These are phyloP conservation scores for Dipteronia sinensis DNA, from an alignment of 345 rosid genomes.

Conservation along the genomic window DNA sequence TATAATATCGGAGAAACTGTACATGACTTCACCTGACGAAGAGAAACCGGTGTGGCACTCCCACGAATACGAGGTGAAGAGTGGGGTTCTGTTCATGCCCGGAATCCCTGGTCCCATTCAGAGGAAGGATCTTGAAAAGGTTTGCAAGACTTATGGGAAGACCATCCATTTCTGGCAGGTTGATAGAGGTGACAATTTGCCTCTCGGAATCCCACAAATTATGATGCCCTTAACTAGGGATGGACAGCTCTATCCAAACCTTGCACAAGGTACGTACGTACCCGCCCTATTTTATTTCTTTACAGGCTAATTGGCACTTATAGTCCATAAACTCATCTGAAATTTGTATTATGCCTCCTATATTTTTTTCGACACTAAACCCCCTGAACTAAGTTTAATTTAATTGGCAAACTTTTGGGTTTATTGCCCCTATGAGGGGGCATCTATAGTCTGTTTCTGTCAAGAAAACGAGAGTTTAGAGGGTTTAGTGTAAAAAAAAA, in stretches of 20 bases:
- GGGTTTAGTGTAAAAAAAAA: too few relatives aligned
- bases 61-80: conserved; percentile 81
- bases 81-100: conserved; percentile 77
- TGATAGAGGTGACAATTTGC: conserved; percentile 70
- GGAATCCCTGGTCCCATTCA: conserved; percentile 59
- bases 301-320: too few relatives aligned
- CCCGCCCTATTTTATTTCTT: too few relatives aligned
- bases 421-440: too few relatives aligned
- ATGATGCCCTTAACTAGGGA: conserved; percentile 78
- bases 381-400: too few relatives aligned
- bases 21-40: conserved; percentile 59
- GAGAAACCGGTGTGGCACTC: conserved; percentile 86
- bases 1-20: conserved; percentile 66
- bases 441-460: too few relatives aligned
- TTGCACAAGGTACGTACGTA: conserved; percentile 36
- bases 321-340: too few relatives aligned
- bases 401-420: too few relatives aligned
- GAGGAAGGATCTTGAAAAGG: conserved; percentile 69
- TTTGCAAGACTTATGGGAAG: conserved; percentile 71
- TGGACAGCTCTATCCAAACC: conserved; percentile 60
- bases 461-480: too few relatives aligned
- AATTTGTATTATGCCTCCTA: too few relatives aligned
- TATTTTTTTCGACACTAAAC: too few relatives aligned
- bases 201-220: conserved; percentile 70
- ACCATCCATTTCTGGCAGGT: conserved; percentile 87